Percentiles rank a stretch among this genome's conserved stretches.
Evolutionary conservation across 805 yeast species (phyloP).

Genomic region (Lipomyces lipofer): DNA sequence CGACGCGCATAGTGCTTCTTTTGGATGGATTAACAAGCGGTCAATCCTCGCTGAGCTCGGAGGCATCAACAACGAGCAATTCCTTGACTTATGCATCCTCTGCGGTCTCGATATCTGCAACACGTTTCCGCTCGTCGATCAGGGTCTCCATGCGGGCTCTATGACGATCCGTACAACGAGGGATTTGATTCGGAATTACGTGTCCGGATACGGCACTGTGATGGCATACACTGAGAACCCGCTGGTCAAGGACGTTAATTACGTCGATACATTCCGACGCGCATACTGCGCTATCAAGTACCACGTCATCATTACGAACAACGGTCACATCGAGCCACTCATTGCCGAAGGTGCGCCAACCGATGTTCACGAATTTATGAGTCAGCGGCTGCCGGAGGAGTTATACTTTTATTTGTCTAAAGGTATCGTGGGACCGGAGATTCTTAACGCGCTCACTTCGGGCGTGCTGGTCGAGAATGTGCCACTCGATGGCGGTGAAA

Average conservation of each 20-base stretch:
- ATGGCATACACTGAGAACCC: conserved; percentile 27
- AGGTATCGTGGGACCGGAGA: conserved; percentile 66
- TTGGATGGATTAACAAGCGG: conserved; percentile 62
- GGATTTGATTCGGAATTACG: conserved; percentile 36
- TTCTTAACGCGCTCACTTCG: conserved; percentile 65
- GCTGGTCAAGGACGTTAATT: conserved; percentile 15
- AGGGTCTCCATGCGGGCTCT: conserved; percentile 12
- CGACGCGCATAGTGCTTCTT: conserved; percentile 64
- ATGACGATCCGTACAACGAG: conserved; percentile 34
- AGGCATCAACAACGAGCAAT: conserved; percentile 60
- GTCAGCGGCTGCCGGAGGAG: conserved; percentile 85
- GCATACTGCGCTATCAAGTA: conserved; percentile 69
- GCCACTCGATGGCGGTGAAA: conserved; percentile 41
- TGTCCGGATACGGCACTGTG: conserved; percentile 38
- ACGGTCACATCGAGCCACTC: conserved; percentile 68
- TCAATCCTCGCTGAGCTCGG: conserved; percentile 60
- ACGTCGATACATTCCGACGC: conserved; percentile 55
- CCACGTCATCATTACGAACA: conserved; percentile 69
- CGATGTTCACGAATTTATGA: conserved; percentile 78
- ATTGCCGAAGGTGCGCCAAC: conserved; percentile 62
- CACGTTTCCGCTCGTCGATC: conserved; percentile 52
- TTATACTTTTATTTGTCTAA: conserved; percentile 75
- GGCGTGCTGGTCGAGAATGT: conserved; percentile 43
- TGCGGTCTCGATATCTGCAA: conserved; percentile 80
- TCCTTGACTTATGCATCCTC: conserved; percentile 72